Conservation (phyloP, 1,139 yeast genomes). For the Pichia sp. region DNA sequence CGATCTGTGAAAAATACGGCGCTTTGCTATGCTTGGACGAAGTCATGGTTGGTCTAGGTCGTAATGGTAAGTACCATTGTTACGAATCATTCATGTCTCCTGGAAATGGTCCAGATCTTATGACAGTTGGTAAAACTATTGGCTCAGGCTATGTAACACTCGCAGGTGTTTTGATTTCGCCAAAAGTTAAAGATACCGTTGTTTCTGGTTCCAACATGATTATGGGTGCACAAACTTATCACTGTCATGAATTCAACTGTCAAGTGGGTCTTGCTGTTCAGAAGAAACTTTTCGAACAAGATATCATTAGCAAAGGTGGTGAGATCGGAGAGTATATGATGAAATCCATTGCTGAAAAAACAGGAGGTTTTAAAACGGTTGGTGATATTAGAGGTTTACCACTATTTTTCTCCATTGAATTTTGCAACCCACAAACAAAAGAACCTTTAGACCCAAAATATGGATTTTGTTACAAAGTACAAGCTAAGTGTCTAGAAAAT, state of each 20-base stretch:
- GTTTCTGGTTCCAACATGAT: conserved; percentile 37
- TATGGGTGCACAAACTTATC: conserved; percentile 53
- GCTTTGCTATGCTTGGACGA: conserved; percentile 38
- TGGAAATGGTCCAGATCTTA: conserved; percentile 50
- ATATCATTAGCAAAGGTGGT: conserved; percentile 40
- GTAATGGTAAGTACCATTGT: conserved; percentile 33
- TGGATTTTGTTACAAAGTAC: conserved; percentile 28
- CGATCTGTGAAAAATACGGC: conserved; percentile 38
- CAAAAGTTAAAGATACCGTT: conserved; percentile 38
- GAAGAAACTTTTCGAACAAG: conserved; percentile 36
- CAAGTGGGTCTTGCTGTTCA: conserved; percentile 51
- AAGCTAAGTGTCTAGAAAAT: conserved; percentile 30
- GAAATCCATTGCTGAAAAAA: conserved; percentile 28
- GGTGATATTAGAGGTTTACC: conserved; percentile 59
- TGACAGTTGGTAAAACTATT: conserved; percentile 55
- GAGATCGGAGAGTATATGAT: conserved; percentile 44
- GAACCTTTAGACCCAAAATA: conserved; percentile 34
- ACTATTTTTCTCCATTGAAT: conserved; percentile 54
- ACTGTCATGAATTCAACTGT: conserved; percentile 55
- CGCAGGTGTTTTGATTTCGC: conserved; percentile 50
- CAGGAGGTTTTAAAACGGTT: conserved; percentile 31
- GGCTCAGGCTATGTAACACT: conserved; percentile 60
- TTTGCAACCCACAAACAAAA: conserved; percentile 41
- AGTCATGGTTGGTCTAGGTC: conserved; percentile 45
- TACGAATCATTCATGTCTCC: conserved; percentile 37